phyloP scores from a whole-genome alignment of 345 rosid genomes.

The Iberis pinnata region DNA sequence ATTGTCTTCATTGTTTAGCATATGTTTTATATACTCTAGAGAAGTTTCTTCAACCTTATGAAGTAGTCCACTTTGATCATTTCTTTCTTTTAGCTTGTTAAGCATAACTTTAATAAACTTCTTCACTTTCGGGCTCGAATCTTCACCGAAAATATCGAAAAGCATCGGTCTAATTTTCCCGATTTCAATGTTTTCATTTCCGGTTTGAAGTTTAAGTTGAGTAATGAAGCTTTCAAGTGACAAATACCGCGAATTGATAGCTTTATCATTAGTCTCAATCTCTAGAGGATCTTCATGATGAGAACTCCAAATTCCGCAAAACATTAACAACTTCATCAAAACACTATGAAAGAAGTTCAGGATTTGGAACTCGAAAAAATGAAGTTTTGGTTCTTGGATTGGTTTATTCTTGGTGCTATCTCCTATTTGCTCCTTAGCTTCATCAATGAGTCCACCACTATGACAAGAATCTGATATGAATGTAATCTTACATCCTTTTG shows the following conservation, averaged over 20 bases:
- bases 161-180: conserved; percentile 23
- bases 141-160: conserved; percentile 23
- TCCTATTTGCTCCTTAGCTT: conserved; percentile 90
- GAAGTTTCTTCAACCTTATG: conserved; percentile 7
- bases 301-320: neutral
- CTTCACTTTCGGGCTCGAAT: conserved; percentile 55
- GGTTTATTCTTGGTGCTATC: conserved; percentile 53
- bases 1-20: too few species aligned
- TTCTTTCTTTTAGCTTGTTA: conserved; percentile 1
- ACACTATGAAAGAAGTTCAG: neutral
- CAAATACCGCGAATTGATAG: conserved; percentile 19
- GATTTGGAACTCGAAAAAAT: conserved; percentile 10
- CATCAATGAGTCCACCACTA: conserved; percentile 90
- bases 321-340: neutral
- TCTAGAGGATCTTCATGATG: conserved; percentile 32
- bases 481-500: conserved; percentile 58
- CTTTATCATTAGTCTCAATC: conserved; percentile 35
- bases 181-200: conserved; percentile 15
- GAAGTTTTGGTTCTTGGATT: conserved; percentile 26
- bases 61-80: conserved; percentile 4
- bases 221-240: conserved; percentile 15
- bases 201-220: conserved; percentile 20
- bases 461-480: conserved; percentile 93
- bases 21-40: neutral
- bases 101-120: conserved; percentile 46